Base-by-base conservation (phyloP, 2,329 filamentous ascomycete genomes). In the Trichoderma lentiforme region DNA sequence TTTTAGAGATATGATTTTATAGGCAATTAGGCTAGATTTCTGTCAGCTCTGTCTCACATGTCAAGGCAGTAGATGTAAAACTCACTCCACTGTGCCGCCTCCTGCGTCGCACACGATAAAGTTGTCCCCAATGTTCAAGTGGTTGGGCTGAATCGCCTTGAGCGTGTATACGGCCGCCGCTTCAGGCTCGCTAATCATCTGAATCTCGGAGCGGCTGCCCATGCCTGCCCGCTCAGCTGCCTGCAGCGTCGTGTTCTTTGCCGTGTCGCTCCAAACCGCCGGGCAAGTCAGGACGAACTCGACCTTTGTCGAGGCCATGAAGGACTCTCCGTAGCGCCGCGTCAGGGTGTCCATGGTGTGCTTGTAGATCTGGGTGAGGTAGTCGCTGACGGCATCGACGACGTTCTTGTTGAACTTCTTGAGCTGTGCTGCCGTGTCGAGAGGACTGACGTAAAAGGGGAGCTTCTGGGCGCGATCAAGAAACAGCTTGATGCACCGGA, bases 401-500 rank as follows among this genome's bases (percentile, higher is more conserved):
- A 95, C 92, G 8, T 91, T 94, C 80, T 93, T 93, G 80, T 90
- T 89, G 81, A 88, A 91, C 74, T 88, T 89, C 79, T 90, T 89
- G n/a, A 95, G 86, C 80, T 93, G 91, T 0, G 91, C 90, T 0
- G 91, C 91, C 62, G 92, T 94, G 79, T 95, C 92, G 28, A 93
- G 86, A 8, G 91, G 91, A 76, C 90, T 93, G 73, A 95, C 91
- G 75, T 94, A 95, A 75, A 93, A 92, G 8, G 93, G 93, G 28
- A 95, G 86, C 80, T 93, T 93, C 81, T 95, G 93, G 57, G 91
- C 90, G 26, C 92, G 89, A 80, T 95, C 93, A 43, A 95, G 89
- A 78, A 95, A 94, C 28, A 95, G 87, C 84, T 95, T 95, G 84
- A 95, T 93, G 79, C 93, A 95, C 12, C 92, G 90, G 32, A 95